A percentile compares a stretch with the other conserved stretches of the same genome.
These are phyloP conservation scores for Coniosporium apollinis DNA, from an alignment of 495 filamentous ascomycete species.

Conservation along the genomic window DNA sequence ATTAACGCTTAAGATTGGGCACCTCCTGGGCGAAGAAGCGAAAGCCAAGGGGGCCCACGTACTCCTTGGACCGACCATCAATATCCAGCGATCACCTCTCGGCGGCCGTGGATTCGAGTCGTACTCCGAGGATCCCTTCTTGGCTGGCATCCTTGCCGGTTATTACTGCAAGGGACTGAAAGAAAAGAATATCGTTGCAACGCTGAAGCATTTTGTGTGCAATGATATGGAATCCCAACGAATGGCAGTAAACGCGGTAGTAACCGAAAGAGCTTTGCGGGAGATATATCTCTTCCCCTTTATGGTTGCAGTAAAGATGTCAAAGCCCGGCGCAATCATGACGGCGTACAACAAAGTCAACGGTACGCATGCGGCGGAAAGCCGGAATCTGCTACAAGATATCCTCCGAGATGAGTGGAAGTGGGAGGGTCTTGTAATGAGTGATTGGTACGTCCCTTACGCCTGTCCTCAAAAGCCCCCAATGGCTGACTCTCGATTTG, in stretches of 20 bases:
- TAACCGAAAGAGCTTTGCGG: conserved; percentile 52
- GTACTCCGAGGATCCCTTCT: conserved; percentile 60
- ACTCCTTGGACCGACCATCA: conserved; percentile 62
- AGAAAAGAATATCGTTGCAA: conserved; percentile 49
- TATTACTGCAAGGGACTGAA: conserved; percentile 53
- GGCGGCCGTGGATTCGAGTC: conserved; percentile 69
- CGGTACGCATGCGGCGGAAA: conserved; percentile 52
- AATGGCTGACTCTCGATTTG: conserved; percentile 16
- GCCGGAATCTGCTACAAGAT: conserved; percentile 40
- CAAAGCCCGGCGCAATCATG: conserved; percentile 51
- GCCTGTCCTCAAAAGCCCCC: conserved; percentile 25
- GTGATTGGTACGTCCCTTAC: too few species aligned
- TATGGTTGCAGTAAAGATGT: conserved; percentile 50
- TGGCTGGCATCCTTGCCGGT: conserved; percentile 52
- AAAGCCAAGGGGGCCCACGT: conserved; percentile 53
- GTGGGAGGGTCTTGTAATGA: conserved; percentile 53
- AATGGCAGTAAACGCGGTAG: conserved; percentile 46
- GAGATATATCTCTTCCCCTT: conserved; percentile 68
- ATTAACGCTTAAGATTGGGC: conserved; percentile 42
- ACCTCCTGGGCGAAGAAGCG: conserved; percentile 48
- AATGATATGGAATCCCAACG: conserved; percentile 67
- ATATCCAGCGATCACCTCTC: conserved; percentile 58
- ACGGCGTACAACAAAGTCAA: conserved; percentile 64
- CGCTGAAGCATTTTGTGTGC: conserved; percentile 67
- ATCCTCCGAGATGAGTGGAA: conserved; percentile 57